Evolutionary conservation across 495 filamentous ascomycete species (phyloP), one percentile per base, ranked within the genome.

Genomic region (Aspergillus diversus): DNA sequence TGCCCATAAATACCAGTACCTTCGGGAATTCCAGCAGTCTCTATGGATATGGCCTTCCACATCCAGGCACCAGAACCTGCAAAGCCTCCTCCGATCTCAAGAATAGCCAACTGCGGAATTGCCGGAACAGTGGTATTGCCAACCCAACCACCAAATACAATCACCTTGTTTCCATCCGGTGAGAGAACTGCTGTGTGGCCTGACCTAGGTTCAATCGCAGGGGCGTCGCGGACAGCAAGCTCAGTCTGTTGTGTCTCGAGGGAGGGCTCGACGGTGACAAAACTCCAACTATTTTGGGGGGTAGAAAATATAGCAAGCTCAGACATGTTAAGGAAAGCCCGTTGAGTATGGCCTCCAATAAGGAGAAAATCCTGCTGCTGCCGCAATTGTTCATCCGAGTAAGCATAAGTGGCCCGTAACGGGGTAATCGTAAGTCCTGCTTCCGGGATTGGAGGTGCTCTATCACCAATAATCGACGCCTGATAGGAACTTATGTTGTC

Each of bases 291-390:
- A 65, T 91, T 87, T 65, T 96, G 88, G 5, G 94, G 94, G 16
- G 96, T 78, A 32, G 86, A 92, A 78, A 93, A 97, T 1, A 98
- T 76, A 0, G 94, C 94, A 8, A 94, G 84, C 61, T 92, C 90
- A 35, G 90, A 92, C 90, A 96, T 97, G 71, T 97, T 96, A 70
- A 97, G 86, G 66, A 97, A 97, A 0, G 92, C 94, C 13, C 78
- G 67, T 64, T 86, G 79, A 0, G 93, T 97, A 71, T 97, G 92
- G 0, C 94, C 94, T 12, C 93, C 94, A 46, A 97, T 77, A 13
- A 98, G 76, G 7, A 97, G 86, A 56, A 90, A 93, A 56, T 87
- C 87, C 54, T 87, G 87, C 69, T 92, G 87, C 68, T 89, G 86
- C n/a, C 67, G 86, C 35, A 84, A 71, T 21, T 77, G 76, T n/a